Percentiles rank a stretch among this genome's conserved stretches.
Evolutionary conservation across 306 rosid species (phyloP).

Genomic region (Canavalia ensiformis): DNA sequence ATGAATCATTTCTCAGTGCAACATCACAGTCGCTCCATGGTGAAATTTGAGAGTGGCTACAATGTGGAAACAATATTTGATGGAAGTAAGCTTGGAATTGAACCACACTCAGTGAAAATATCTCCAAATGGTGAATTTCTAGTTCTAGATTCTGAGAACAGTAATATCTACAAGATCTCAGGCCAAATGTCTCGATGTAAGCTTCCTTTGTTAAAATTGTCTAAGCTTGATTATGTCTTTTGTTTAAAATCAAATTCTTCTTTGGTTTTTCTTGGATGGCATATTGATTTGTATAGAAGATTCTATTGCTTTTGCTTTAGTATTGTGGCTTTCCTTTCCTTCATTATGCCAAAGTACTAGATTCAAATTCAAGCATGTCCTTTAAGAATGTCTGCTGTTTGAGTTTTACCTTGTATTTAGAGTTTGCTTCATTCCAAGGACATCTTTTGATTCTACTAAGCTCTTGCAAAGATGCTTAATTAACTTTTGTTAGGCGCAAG

Average conservation of each 20-base stretch:
- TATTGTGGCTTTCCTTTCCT: constrained; percentile 34
- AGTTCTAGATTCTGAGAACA: constrained; percentile 90
- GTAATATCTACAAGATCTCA: constrained; percentile 87
- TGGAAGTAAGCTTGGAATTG: constrained; percentile 94
- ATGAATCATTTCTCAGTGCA: constrained; percentile 58
- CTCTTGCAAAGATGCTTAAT: constrained; percentile 46
- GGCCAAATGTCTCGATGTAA: constrained; percentile 80
- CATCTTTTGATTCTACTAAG: constrained; percentile 58
- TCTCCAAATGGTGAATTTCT: constrained; percentile 82
- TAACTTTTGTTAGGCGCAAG: constrained; percentile 80
- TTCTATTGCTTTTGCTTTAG: constrained; percentile 9
- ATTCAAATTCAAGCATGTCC: constrained; percentile 43
- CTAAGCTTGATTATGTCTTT: not conserved
- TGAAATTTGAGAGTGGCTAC: constrained; percentile 95
- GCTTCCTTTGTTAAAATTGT: constrained; percentile 43
- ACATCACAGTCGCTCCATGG: constrained; percentile 72
- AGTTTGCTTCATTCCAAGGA: constrained; percentile 55
- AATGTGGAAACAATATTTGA: constrained; percentile 92
- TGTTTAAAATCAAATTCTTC: not conserved
- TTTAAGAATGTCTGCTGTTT: constrained; percentile 39
- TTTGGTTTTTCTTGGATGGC: constrained; percentile 12
- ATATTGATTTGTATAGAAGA: constrained; percentile 25
- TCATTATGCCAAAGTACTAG: constrained; percentile 34
- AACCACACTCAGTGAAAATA: constrained; percentile 80
- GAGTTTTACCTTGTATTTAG: constrained; percentile 39